Percentiles rank a stretch among this genome's conserved stretches.
Conservation (phyloP, 108 stramenopile species). For the Schizochytrium sp. region DNA sequence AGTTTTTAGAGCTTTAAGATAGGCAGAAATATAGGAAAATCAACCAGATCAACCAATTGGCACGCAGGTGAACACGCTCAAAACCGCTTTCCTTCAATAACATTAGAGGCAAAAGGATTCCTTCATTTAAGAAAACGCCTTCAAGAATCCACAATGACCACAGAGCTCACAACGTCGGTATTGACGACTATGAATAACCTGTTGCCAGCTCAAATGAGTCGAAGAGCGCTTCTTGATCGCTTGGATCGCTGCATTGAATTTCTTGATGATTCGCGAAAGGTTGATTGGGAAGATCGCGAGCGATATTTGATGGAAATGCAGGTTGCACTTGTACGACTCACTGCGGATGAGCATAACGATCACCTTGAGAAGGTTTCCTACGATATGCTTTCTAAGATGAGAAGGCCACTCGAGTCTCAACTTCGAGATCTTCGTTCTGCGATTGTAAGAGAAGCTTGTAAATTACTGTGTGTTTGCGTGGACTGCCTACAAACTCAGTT, state of each 20-base stretch:
- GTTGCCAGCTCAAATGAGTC: background rate
- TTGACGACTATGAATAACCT: background rate
- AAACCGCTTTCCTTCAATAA: too few species aligned
- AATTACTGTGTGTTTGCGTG: background rate
- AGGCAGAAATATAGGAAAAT: too few species aligned
- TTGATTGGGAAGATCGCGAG: constrained; percentile 52
- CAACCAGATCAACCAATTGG: too few species aligned
- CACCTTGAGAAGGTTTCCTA: background rate
- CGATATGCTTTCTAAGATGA: background rate
- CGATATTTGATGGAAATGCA: constrained; percentile 20
- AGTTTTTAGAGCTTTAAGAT: too few species aligned
- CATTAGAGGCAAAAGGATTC: too few species aligned
- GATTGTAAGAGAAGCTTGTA: constrained; percentile 53
- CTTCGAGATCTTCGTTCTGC: constrained; percentile 37
- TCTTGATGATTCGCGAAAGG: constrained; percentile 37
- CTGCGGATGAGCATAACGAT: background rate
- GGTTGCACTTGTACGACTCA: background rate
- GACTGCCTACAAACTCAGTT: constrained; percentile 13
- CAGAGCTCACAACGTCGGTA: background rate
- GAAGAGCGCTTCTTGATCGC: background rate
- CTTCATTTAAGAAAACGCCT: too few species aligned
- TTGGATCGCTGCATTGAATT: constrained; percentile 47
- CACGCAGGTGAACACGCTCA: too few species aligned
- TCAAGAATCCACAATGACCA: background rate
- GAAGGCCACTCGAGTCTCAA: constrained; percentile 27